phyloP scores from a whole-genome alignment of 2,329 filamentous ascomycete genomes.

The Triangularia setosa region DNA sequence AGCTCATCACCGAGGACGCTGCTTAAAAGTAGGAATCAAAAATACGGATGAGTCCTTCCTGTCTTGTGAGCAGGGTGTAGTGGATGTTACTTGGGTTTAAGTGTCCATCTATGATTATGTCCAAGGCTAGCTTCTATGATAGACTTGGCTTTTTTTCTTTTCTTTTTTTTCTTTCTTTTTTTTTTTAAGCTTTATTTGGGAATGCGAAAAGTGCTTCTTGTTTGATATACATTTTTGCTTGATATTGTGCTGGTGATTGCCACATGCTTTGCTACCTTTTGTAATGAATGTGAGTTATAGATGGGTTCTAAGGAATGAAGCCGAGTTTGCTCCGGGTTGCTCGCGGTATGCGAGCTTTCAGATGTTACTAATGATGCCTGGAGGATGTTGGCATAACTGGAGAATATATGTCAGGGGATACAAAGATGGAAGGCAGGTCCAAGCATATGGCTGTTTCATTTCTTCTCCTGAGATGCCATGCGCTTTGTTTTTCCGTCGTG shows the following conservation, averaged over 20 bases:
- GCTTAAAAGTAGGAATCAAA: slow-evolving; percentile 18
- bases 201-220: neutral
- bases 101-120: neutral
- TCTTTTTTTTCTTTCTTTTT: neutral
- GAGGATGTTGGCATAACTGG: neutral
- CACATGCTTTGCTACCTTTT: neutral
- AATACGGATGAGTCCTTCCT: neutral
- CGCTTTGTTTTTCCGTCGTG: neutral
- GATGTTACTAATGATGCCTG: too few relatives aligned
- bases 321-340: too few relatives aligned
- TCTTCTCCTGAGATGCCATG: neutral
- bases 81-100: neutral
- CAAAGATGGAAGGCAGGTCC: neutral
- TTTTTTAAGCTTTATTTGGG: neutral
- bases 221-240: neutral
- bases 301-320: neutral
- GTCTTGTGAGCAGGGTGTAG: neutral
- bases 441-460: neutral
- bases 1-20: slow-evolving; percentile 53
- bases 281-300: neutral
- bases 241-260: neutral
- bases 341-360: too few relatives aligned
- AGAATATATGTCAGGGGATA: neutral
- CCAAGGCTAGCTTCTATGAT: neutral
- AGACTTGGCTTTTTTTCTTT: neutral